phyloP scores from a whole-genome alignment of 352 stramenopile species.

The Phytophthora sp. region DNA sequence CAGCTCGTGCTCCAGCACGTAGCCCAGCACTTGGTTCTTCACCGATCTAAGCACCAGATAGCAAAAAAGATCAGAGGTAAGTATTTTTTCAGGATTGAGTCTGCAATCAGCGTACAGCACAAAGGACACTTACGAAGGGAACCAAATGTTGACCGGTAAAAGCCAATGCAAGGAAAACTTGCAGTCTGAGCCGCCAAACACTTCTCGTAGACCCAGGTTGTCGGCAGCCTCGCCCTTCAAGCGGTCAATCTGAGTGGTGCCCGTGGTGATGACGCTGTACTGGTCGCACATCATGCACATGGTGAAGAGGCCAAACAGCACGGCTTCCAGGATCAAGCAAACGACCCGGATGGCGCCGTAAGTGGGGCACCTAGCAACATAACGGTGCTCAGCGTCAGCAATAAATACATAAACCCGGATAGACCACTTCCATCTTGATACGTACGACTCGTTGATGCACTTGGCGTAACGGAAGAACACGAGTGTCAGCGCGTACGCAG shows the following conservation, averaged over 20 bases:
- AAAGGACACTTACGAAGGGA: constrained; percentile 63
- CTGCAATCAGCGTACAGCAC: not conserved
- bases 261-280: constrained; percentile 95
- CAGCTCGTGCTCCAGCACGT: constrained; percentile 82
- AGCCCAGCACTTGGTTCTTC: constrained; percentile 85
- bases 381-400: constrained; percentile 12
- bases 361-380: constrained; percentile 59
- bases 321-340: constrained; percentile 85
- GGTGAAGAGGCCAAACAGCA: constrained; percentile 99
- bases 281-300: constrained; percentile 99
- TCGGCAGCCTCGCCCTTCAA: constrained; percentile 91
- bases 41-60: constrained; percentile 52
- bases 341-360: constrained; percentile 82
- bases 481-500: constrained; percentile 94
- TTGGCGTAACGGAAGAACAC: constrained; percentile 91
- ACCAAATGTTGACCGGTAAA: constrained; percentile 88
- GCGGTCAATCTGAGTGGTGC: constrained; percentile 97
- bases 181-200: constrained; percentile 70
- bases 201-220: constrained; percentile 81
- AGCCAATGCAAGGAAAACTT: constrained; percentile 81
- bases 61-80: constrained; percentile 5
- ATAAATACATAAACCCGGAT: not conserved
- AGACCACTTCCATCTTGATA: not conserved
- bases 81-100: not conserved
- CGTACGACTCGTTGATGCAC: constrained; percentile 86